These are phyloP conservation scores for Skeletonema menzelii DNA, from an alignment of 108 stramenopile genomes.

Conservation along the genomic window DNA sequence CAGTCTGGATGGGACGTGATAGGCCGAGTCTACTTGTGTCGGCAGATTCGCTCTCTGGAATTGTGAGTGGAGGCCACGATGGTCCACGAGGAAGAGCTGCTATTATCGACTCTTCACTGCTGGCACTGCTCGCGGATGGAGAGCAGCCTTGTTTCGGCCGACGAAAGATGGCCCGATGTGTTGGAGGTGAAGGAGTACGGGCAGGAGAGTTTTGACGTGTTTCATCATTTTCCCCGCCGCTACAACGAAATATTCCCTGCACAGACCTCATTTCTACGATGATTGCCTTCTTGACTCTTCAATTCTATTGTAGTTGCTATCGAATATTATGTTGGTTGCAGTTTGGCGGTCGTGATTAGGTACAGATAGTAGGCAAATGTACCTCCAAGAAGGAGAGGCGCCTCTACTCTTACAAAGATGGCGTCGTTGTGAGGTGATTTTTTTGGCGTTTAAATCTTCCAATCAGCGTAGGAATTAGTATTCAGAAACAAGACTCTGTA, in stretches of 20 bases:
- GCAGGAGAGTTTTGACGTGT: background rate
- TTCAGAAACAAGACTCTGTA: too few relatives aligned
- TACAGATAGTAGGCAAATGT: too few relatives aligned
- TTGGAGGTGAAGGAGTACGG: background rate
- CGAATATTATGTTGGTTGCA: too few relatives aligned
- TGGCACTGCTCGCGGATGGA: background rate
- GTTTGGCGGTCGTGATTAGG: too few relatives aligned
- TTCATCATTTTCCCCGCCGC: background rate
- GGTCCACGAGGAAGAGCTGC: background rate
- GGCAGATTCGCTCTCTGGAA: background rate
- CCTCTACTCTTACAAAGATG: background rate
- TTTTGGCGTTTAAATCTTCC: background rate
- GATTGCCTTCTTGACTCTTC: too few relatives aligned
- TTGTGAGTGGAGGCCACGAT: background rate
- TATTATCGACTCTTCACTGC: background rate
- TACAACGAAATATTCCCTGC: background rate
- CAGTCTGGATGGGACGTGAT: constrained; percentile 1
- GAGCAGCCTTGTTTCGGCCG: background rate
- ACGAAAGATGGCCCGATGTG: constrained; percentile 1
- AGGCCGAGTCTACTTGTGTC: background rate
- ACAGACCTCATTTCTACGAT: background rate
- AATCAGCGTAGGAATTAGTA: background rate
- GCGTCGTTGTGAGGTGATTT: background rate
- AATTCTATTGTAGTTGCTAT: background rate
- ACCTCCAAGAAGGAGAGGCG: too few relatives aligned